These are phyloP conservation scores for Syncephalastrum sp. DNA, from an alignment of 371 early-diverging fungal species.

Conservation along the genomic window DNA sequence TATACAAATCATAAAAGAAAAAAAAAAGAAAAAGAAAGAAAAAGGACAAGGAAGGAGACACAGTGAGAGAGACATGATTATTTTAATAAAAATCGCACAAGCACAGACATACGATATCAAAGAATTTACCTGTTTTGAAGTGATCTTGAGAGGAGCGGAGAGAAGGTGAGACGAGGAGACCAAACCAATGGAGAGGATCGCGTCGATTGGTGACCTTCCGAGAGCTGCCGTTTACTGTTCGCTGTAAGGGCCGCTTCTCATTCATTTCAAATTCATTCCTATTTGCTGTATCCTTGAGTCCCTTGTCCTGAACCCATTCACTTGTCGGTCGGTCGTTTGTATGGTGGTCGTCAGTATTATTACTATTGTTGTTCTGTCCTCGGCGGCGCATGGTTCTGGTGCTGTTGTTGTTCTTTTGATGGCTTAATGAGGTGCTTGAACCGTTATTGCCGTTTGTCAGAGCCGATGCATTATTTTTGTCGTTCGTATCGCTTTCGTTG, in stretches of 20 bases:
- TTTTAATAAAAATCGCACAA: background rate
- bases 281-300: conserved; percentile 12
- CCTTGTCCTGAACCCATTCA: conserved; percentile 23
- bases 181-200: conserved; percentile 69
- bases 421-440: no score
- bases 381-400: no score
- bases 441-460: no score
- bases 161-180: conserved; percentile 59
- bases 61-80: background rate
- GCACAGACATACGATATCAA: background rate
- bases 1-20: conserved; percentile 5
- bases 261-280: conserved; percentile 17
- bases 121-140: conserved; percentile 39
- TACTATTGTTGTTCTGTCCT: no score
- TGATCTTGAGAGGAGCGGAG: conserved; percentile 52
- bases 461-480: no score
- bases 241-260: conserved; percentile 13
- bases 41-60: no score
- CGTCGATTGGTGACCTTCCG: conserved; percentile 20
- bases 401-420: no score
- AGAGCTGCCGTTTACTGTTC: conserved; percentile 3
- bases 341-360: no score
- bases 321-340: background rate
- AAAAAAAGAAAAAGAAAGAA: background rate
- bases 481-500: conserved; percentile 2